Evolutionary conservation across 352 stramenopile species (phyloP), one percentile per base, ranked within the genome.

Genomic region (Phytophthora pini): DNA sequence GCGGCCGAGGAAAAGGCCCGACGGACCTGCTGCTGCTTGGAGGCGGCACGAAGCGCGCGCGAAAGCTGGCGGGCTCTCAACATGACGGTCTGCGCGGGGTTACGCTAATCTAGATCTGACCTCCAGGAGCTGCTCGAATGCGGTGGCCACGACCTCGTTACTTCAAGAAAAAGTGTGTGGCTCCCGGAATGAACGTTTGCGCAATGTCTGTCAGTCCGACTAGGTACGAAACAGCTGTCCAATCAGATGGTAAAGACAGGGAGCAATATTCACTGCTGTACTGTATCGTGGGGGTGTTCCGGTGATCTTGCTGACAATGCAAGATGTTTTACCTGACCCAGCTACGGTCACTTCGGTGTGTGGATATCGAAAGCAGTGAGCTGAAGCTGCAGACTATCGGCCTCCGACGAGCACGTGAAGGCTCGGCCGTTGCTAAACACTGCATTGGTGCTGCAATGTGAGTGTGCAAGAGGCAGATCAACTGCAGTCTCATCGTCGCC

Each of bases 31-130:
- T 71, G 68, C 40, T 59, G 47, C 56, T 72, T 77, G 49, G 64
- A 45, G 38, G 64, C 55, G 64, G 69, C 47, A 59, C 65, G 74
- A 66, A 79, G 51, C 22, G 74, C 74, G 72, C 76, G 74, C 22
- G 74, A 70, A 62, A 88, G 65, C 44, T 79, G 74, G 52, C 75
- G 66, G 41, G 68, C 72, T 68, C 70, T 63, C 56, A 88, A 57
- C 76, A 86, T 88, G 48, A 20, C 22, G 43, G 31, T 38, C 27
- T 72, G 20, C 24, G 40, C 31, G 41, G 17, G 24, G 36, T 26
- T 24, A 34, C 13, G 65, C 58, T 45, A 64, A 68, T 76, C 53
- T 48, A 54, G 63, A 79, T 78, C 58, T 81, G 72, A 55, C 56
- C n/a, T 38, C 15, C 0, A 22, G 15, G 20, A 50, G 24, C 17